Base-by-base conservation (phyloP, 2,329 filamentous ascomycete species). In the Macrophomina phaseolina region DNA sequence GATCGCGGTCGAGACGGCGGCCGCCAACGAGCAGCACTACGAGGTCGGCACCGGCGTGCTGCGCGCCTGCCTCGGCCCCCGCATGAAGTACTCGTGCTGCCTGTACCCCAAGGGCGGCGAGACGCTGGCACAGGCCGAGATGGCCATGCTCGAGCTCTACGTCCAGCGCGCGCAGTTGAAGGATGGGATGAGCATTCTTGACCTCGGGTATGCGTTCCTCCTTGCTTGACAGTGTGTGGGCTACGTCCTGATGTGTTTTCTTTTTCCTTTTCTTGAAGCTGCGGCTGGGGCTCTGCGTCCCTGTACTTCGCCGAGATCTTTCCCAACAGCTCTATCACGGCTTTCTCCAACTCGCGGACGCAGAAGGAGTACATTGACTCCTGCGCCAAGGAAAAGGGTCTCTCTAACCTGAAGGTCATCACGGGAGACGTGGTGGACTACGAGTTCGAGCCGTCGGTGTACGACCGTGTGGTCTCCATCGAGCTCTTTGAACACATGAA, bases 401-500 rank as follows among this genome's bases (percentile, higher is more conserved):
- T 91, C 53, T 81, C 71, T 2, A 91, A 91, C 69, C 75, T 91
- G 12, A 81, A 77, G 0, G 86, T 91, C 68, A 84, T 91, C 68
- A 91, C 89, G 0, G 89, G 89, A 28, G 85, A 92, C 71, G 85
- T 90, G 1, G 87, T 88, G 16, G 85, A 87, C 67, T 87, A 90
- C 71, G 86, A 90, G 71, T 91, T 91, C 72, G 80, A 85, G 67
- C 75, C 79, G 9, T 80, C 80, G 32, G 79, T 75, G 5, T 91
- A 87, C 71, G 90, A 91, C 74, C 83, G 89, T 12, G 87, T 91
- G 1, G 81, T 91, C 16, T 89, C 86, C 7, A 89, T 91, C 68
- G 90, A 91, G 83, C 82, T 91, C 12, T 91, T 92, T 73, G 89
- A 91, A 75, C 90, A 91, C 76, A 91, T 91, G 89, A 91, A 91